A percentile compares a stretch with the other conserved stretches of the same genome.
Evolutionary conservation across 2,329 filamentous ascomycete genomes (phyloP).

Genomic region (Lachnellula cervina): DNA sequence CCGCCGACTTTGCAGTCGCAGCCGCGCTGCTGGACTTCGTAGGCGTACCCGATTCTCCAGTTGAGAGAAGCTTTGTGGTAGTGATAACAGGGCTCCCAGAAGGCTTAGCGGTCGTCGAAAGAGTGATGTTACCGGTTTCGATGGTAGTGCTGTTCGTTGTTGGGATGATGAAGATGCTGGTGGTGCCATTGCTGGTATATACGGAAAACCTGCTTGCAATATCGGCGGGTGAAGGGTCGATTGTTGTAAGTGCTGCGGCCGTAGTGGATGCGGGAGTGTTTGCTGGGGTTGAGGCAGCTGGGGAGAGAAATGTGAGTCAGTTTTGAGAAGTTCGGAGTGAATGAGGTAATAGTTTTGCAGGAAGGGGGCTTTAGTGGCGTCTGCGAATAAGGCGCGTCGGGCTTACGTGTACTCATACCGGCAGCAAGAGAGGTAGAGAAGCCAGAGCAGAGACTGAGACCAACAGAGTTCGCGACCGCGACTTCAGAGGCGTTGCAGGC

Average conservation of each 20-base stretch:
- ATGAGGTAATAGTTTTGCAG: no score
- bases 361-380: no score
- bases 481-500: conserved; percentile 33
- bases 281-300: no score
- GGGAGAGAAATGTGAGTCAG: no score
- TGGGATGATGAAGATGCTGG: no score
- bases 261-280: background rate
- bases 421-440: conserved; percentile 25
- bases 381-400: background rate
- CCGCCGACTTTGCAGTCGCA: background rate
- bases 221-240: background rate
- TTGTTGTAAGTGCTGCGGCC: background rate
- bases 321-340: no score
- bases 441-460: conserved; percentile 29
- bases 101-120: conserved; percentile 1
- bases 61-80: no score
- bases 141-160: background rate
- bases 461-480: conserved; percentile 31
- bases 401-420: background rate
- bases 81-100: background rate
- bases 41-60: background rate
- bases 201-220: no score
- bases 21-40: background rate
- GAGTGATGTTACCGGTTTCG: background rate
- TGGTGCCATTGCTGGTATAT: no score